Evolutionary conservation across 306 rosid genomes (phyloP).

Genomic region (Oxytropis ochrocephala): DNA sequence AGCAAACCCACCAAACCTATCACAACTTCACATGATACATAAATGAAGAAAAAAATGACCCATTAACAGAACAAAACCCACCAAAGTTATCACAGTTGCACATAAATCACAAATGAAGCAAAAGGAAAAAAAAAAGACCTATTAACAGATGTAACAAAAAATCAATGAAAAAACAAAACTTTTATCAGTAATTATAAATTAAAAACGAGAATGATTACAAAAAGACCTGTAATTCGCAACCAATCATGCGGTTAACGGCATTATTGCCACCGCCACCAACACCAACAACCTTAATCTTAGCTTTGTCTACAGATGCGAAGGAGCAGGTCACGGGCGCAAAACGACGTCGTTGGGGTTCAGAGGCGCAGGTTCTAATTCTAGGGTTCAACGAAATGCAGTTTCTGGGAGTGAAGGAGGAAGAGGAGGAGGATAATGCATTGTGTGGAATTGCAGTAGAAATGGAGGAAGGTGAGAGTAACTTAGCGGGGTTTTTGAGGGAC

Average conservation of each 20-base stretch:
- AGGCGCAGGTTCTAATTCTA: conserved; percentile 13
- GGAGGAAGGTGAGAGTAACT: too few species aligned
- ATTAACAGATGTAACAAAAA: background rate
- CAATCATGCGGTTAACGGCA: conserved; percentile 97
- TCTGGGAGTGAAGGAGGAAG: conserved; percentile 6
- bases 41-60: too few species aligned
- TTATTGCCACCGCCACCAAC: conserved; percentile 97
- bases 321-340: conserved; percentile 40
- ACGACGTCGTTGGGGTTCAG: conserved; percentile 28
- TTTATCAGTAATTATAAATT: background rate
- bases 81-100: too few species aligned
- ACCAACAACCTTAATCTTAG: too few species aligned
- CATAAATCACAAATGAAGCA: too few species aligned
- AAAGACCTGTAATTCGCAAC: conserved; percentile 77
- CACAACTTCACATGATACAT: background rate
- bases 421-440: conserved; percentile 24
- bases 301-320: conserved; percentile 53
- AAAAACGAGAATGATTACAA: background rate
- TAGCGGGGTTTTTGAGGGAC: conserved; percentile 39
- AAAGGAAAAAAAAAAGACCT: background rate
- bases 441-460: conserved; percentile 27
- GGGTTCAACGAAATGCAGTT: conserved; percentile 21
- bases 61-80: too few species aligned
- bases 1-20: background rate
- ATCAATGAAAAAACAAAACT: background rate